These are phyloP conservation scores for Skeletonema menzelii DNA, from an alignment of 108 stramenopile species.

Conservation along the genomic window DNA sequence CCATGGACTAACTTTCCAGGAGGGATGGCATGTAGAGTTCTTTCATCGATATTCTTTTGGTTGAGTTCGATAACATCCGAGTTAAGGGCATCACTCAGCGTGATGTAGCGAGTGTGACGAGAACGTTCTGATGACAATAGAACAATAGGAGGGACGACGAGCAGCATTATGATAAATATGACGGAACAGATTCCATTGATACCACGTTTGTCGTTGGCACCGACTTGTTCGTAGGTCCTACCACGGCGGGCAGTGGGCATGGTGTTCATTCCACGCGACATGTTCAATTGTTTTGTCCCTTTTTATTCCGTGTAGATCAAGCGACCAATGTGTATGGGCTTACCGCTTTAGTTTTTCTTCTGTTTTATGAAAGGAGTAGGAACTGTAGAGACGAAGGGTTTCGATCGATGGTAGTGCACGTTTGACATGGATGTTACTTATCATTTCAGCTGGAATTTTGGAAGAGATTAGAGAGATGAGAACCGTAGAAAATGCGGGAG, in stretches of 20 bases:
- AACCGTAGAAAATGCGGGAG: too few species aligned
- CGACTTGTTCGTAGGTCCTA: constrained; percentile 13
- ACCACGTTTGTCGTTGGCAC: constrained; percentile 25
- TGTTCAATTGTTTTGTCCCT: background rate
- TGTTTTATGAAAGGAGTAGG: background rate
- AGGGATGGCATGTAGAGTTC: background rate
- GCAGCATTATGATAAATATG: constrained; percentile 21
- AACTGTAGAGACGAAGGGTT: too few species aligned
- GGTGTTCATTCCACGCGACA: constrained; percentile 29
- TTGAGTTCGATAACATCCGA: constrained; percentile 20
- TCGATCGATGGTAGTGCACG: too few species aligned
- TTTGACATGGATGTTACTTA: too few species aligned
- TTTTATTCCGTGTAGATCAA: background rate
- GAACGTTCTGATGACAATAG: constrained; percentile 25
- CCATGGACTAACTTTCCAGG: constrained; percentile 15
- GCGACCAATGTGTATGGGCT: too few species aligned
- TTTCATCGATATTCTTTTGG: background rate
- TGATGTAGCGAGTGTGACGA: constrained; percentile 14
- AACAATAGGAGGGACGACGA: constrained; percentile 25
- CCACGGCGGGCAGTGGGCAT: constrained; percentile 39
- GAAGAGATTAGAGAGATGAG: too few species aligned
- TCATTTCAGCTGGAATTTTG: too few species aligned
- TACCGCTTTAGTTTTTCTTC: too few species aligned
- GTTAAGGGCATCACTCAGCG: constrained; percentile 15
- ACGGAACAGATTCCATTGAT: constrained; percentile 28